These are phyloP conservation scores for Monosporozyma servazzii DNA, from an alignment of 805 yeast genomes.

Conservation along the genomic window DNA sequence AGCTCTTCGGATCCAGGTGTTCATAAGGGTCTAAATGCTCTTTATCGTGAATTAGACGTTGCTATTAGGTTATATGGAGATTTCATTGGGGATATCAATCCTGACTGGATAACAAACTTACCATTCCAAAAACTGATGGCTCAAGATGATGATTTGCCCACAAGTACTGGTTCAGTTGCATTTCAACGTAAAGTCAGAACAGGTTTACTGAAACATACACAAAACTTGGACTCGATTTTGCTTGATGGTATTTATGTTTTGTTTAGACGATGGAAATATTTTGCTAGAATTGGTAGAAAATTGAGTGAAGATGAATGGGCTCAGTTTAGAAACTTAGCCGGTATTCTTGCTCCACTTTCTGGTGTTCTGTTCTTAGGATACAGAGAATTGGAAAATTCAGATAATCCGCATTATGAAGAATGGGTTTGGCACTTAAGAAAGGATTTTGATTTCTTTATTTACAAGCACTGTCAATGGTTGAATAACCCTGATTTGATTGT, in stretches of 20 bases:
- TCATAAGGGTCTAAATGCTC: conserved; percentile 39
- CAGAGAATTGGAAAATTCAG: not conserved
- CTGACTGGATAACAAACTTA: conserved; percentile 23
- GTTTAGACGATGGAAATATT: conserved; percentile 28
- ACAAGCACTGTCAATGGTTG: conserved; percentile 41
- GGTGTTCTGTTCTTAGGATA: conserved; percentile 43
- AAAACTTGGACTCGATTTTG: conserved; percentile 20
- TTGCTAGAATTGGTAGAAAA: conserved; percentile 11
- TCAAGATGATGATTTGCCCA: conserved; percentile 41
- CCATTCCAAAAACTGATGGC: conserved; percentile 38
- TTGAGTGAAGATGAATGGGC: conserved; percentile 31
- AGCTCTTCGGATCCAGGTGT: conserved; percentile 44
- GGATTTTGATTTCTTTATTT: conserved; percentile 40
- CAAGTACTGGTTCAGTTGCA: conserved; percentile 60
- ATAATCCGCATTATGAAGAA: conserved; percentile 9
- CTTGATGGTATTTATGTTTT: conserved; percentile 30
- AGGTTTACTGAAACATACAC: conserved; percentile 23
- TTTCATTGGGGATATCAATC: conserved; percentile 17
- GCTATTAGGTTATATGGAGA: conserved; percentile 24
- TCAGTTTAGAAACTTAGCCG: conserved; percentile 59
- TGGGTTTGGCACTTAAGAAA: conserved; percentile 28
- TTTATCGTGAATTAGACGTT: conserved; percentile 25
- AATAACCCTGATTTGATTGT: conserved; percentile 43
- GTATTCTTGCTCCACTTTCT: conserved; percentile 60
- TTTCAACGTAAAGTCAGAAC: conserved; percentile 58